These are phyloP conservation scores for Sanghuangporus baumii DNA, from an alignment of 1,284 basidiomycete genomes.

Conservation along the genomic window DNA sequence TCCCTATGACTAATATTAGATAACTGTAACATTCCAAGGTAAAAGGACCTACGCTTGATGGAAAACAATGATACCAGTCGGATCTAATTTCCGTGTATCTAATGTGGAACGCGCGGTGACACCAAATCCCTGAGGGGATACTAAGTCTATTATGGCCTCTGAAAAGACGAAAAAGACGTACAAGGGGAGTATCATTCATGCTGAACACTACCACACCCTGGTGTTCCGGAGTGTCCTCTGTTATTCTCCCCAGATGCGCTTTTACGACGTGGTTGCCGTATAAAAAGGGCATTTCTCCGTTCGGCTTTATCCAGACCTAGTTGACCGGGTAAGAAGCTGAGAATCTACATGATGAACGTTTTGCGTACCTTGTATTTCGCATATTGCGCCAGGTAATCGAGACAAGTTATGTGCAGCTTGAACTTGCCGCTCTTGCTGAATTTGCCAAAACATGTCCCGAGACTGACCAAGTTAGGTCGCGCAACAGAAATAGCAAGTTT, in stretches of 20 bases:
- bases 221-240: slow-evolving; percentile 98
- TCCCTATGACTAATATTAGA: slow-evolving; percentile 46
- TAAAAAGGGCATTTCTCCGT: slow-evolving; percentile 98
- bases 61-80: slow-evolving; percentile 97
- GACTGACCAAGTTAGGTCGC: slow-evolving; percentile 85
- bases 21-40: slow-evolving; percentile 1
- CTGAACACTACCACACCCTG: slow-evolving; percentile 96
- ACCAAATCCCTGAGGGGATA: slow-evolving; percentile 78
- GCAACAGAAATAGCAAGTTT: slow-evolving; percentile 89
- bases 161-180: slow-evolving; percentile 32
- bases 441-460: slow-evolving; percentile 97
- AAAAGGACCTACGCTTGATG: slow-evolving; percentile 82
- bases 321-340: slow-evolving; percentile 1
- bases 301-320: slow-evolving; percentile 98
- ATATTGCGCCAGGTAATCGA: slow-evolving; percentile 94
- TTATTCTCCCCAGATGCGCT: slow-evolving; percentile 97
- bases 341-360: background rate
- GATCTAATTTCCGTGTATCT: slow-evolving; percentile 96
- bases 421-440: slow-evolving; percentile 98
- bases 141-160: slow-evolving; percentile 5
- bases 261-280: slow-evolving; percentile 99
- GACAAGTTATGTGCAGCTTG: slow-evolving; percentile 90
- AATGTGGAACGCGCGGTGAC: slow-evolving; percentile 95
- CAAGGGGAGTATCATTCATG: slow-evolving; percentile 92
- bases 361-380: slow-evolving; percentile 90